Base-by-base conservation (phyloP, 805 yeast genomes). In the Hanseniaspora nectarophila region DNA sequence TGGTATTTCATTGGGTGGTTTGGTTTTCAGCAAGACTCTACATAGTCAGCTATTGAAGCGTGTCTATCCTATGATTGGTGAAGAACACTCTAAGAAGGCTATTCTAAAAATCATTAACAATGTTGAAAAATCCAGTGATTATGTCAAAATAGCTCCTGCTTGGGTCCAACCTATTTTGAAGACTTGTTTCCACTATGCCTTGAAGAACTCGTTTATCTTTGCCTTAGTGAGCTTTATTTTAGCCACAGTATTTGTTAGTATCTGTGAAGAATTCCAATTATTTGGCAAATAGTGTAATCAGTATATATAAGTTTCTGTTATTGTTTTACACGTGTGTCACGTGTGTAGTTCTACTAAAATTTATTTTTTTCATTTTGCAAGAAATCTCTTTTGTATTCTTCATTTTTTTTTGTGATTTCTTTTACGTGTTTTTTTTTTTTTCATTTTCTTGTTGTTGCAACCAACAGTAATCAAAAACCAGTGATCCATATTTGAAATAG, bases 1-100 rank as follows among this genome's bases (percentile, higher is more conserved):
- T 45, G 95, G 95, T 35, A 88, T 86, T 15, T 70, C 87, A 0
- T 62, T 80, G 42, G 82, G 81, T 0, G 76, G 82, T 4, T 80
- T 84, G 4, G 71, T 82, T 21, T 81, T 82, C 64, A 79, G 76
- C 44, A 64, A 67, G 40, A 61, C 71, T 3, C 66, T 81, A 29
- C 59, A 63, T 21, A 40, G 52, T 1, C 56, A 59, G 34, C 56
- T 76, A 34, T 43, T 51, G 1, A 48, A 44, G 0, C 60, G 63
- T 12, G 70, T 75, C 21, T 55, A 70, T 21, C 54, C 55, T 9
- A 63, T 59, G 43, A 62, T 63, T 16, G 70, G 71, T 4, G 60
- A 60, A 5, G 67, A 62, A 12, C 73, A 74, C 50, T 57, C 72
- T 8, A 60, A 64, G 15, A 54, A 63, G 0, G 64, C 69, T 42